Percentiles rank a stretch among this genome's conserved stretches.
These are phyloP conservation scores for Rhodotorula graminis DNA, from an alignment of 768 basidiomycete genomes.

Conservation along the genomic window DNA sequence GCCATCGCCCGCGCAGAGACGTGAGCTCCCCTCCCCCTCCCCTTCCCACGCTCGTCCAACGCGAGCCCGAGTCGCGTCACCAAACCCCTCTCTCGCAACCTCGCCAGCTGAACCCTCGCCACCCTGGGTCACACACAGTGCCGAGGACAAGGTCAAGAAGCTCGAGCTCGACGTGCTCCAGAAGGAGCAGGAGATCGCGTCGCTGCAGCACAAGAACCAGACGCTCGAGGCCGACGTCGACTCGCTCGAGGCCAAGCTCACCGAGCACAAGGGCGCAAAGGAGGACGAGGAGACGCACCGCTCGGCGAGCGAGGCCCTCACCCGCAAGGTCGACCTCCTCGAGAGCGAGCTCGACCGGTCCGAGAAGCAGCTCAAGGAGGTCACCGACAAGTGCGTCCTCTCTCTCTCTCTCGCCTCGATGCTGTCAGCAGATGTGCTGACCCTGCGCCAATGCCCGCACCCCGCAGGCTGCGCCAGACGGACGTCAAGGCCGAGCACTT, in stretches of 20 bases:
- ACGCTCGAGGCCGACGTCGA: slow-evolving; percentile 65
- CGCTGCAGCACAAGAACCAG: slow-evolving; percentile 67
- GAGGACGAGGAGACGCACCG: slow-evolving; percentile 67
- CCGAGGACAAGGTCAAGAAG: slow-evolving; percentile 55
- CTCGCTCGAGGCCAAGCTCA: slow-evolving; percentile 58
- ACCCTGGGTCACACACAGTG: slow-evolving; percentile 44
- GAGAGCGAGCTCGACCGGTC: slow-evolving; percentile 74
- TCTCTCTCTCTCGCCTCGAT: too few relatives aligned
- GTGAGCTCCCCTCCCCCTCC: slow-evolving; percentile 3
- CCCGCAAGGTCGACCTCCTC: slow-evolving; percentile 73
- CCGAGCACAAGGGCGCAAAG: slow-evolving; percentile 60
- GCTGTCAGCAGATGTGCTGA: too few relatives aligned
- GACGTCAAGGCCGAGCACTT: slow-evolving; percentile 99
- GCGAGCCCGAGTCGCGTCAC: not conserved
- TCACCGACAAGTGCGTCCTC: slow-evolving; percentile 82
- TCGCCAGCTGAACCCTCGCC: not conserved
- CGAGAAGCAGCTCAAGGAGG: slow-evolving; percentile 95
- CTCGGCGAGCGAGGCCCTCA: slow-evolving; percentile 65
- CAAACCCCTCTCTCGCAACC: not conserved
- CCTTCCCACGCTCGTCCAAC: not conserved
- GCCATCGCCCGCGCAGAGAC: slow-evolving; percentile 77
- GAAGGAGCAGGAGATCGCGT: slow-evolving; percentile 79
- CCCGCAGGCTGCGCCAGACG: slow-evolving; percentile 76
- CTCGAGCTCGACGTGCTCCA: slow-evolving; percentile 55
- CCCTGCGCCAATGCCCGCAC: not conserved